Evolutionary conservation across 179 eudicot species (phyloP).

Genomic region (Nepenthes alata): DNA sequence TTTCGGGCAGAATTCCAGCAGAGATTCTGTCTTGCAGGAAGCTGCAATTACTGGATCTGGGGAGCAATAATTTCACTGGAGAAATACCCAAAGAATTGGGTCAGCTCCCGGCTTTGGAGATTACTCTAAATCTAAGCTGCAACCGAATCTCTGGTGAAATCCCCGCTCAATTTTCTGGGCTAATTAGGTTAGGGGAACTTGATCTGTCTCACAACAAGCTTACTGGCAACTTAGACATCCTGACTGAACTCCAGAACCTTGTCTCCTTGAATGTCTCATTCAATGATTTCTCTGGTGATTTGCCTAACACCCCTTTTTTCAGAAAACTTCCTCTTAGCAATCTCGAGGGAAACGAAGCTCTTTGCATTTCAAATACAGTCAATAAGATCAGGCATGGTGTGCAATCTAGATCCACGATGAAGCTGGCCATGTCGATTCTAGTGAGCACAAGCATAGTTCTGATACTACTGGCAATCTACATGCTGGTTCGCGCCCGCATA

Average conservation of each 20-base stretch:
- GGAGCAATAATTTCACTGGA: constrained; percentile 62
- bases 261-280: constrained; percentile 69
- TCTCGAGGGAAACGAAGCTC: constrained; percentile 54
- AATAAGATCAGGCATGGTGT: constrained; percentile 15
- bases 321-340: constrained; percentile 52
- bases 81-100: constrained; percentile 70
- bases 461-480: constrained; percentile 52
- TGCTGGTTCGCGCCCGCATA: constrained; percentile 34
- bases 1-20: constrained; percentile 57
- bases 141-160: constrained; percentile 58
- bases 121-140: constrained; percentile 68
- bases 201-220: constrained; percentile 78
- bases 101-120: constrained; percentile 65
- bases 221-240: constrained; percentile 38
- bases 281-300: constrained; percentile 70
- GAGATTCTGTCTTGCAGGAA: constrained; percentile 59
- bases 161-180: constrained; percentile 52
- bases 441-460: constrained; percentile 57
- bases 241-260: constrained; percentile 58
- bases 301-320: constrained; percentile 76
- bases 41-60: constrained; percentile 64
- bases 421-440: constrained; percentile 68
- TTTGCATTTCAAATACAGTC: constrained; percentile 30
- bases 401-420: constrained; percentile 34
- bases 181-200: constrained; percentile 48